phyloP scores from a whole-genome alignment of 106 monocot genomes.

The Dactylorhiza incarnata region DNA sequence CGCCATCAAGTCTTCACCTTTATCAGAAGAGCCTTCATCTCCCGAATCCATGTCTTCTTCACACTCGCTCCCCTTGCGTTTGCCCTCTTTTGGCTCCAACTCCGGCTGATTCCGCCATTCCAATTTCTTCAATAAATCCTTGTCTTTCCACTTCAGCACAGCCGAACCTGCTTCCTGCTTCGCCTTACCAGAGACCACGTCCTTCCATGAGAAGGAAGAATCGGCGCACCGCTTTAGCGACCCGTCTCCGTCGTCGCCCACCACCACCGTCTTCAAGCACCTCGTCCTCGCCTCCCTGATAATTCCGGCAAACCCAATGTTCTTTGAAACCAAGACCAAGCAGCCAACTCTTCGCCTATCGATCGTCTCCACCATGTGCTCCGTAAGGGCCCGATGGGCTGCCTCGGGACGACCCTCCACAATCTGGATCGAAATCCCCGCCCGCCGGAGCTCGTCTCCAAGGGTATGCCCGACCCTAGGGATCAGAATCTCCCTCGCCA shows the following conservation, averaged over 20 bases:
- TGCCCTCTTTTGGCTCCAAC: neutral
- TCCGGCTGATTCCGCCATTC: constrained; percentile 50
- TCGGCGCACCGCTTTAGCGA: constrained; percentile 57
- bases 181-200: constrained; percentile 62
- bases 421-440: constrained; percentile 33
- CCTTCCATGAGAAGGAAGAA: constrained; percentile 53
- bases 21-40: neutral
- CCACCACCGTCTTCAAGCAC: constrained; percentile 57
- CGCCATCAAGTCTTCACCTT: constrained; percentile 5
- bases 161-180: constrained; percentile 33
- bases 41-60: constrained; percentile 1
- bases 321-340: constrained; percentile 52
- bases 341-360: constrained; percentile 35
- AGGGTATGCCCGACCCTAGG: constrained; percentile 17
- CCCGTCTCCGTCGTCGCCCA: constrained; percentile 49
- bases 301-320: constrained; percentile 33
- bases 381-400: constrained; percentile 21
- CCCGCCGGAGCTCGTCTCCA: constrained; percentile 40
- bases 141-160: constrained; percentile 50
- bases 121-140: constrained; percentile 44
- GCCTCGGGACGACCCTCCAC: constrained; percentile 20
- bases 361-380: constrained; percentile 31
- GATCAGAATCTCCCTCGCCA: constrained; percentile 22
- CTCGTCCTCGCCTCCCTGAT: constrained; percentile 45
- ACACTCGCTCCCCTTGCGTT: constrained; percentile 5